A percentile compares a stretch with the other conserved stretches of the same genome.
Evolutionary conservation across 2,329 filamentous ascomycete genomes (phyloP).

Genomic region (Seiridium unicorne): DNA sequence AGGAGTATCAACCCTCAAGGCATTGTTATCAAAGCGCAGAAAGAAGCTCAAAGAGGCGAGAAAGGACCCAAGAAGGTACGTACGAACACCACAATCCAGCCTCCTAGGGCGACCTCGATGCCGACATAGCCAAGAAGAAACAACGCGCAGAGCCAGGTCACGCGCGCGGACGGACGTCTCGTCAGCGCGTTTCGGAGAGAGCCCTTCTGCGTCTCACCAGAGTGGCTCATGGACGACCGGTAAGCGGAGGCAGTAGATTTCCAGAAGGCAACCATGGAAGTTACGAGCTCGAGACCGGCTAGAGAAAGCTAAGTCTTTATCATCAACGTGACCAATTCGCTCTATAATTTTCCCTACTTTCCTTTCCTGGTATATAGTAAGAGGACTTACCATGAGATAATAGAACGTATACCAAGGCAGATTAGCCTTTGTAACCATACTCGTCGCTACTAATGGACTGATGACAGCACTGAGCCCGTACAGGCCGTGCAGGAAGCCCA

Average conservation of each 20-base stretch:
- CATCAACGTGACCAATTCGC: neutral
- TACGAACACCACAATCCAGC: conserved; percentile 76
- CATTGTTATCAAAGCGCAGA: too few species aligned
- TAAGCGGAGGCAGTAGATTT: conserved; percentile 53
- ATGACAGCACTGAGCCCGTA: conserved; percentile 70
- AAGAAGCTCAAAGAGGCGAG: too few species aligned
- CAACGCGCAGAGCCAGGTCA: conserved; percentile 68
- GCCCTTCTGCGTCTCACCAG: conserved; percentile 23
- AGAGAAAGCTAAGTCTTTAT: conserved; percentile 42
- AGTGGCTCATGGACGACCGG: conserved; percentile 34
- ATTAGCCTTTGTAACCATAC: conserved; percentile 61
- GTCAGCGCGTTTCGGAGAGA: conserved; percentile 38
- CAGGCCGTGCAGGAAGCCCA: conserved; percentile 66
- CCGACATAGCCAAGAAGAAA: conserved; percentile 79
- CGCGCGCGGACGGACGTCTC: conserved; percentile 39
- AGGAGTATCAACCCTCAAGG: neutral
- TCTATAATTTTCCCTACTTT: neutral
- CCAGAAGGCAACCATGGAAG: conserved; percentile 56
- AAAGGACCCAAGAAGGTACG: too few species aligned
- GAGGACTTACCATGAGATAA: conserved; percentile 63
- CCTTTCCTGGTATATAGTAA: neutral
- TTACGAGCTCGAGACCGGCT: conserved; percentile 52
- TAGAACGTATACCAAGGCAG: conserved; percentile 72
- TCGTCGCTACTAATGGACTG: conserved; percentile 68
- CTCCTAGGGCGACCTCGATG: conserved; percentile 71